Evolutionary conservation across 164 flowering plant species (phyloP), one percentile per base, ranked within the genome.

Genomic region (Chimonanthus salicifolius): DNA sequence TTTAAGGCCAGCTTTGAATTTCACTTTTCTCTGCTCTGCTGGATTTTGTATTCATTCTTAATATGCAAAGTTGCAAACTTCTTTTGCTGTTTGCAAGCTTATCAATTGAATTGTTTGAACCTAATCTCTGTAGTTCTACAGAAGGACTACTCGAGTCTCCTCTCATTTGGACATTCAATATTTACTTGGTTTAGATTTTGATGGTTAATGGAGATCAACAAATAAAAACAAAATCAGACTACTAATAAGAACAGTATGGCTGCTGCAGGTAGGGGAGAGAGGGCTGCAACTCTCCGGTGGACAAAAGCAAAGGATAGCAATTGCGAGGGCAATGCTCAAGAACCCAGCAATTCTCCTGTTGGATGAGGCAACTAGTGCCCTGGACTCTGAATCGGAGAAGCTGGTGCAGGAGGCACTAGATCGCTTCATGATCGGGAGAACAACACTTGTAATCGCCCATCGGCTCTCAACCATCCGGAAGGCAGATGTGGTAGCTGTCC

Each of bases 301-400:
- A 72, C 98, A 95, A 84, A 95, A 93, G 87, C 99, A 95, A 78
- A 88, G 99, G 74, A 87, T 95, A 68, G 99, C 99, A 4, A 95
- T 95, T 68, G 99, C 95, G 44, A 84, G 99, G 79, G 99, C 99
- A 65, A 95, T 95, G 98, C 88, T 95, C 69, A 95, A 93, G 82
- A 95, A 95, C 82, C 99, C 99, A 5, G 97, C 97, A 49, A 95
- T 95, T 68, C 78, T 95, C 68, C 90, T 95, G 44, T 78, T 95
- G 79, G 99, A 95, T 71, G 99, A 95, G 81, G 99, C 99, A n/a
- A 95, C 99, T 6, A 95, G 99, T 74, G 97, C 99, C 3, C 76
- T 95, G 67, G 99, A 95, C 80, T 88, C 99, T 2, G 99, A 93
- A 73, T 95, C 99, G 0, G 99, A 95, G 72, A 93, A 89, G 81